Evolutionary conservation across 2,329 filamentous ascomycete genomes (phyloP).

Genomic region (Penicillium sp.): DNA sequence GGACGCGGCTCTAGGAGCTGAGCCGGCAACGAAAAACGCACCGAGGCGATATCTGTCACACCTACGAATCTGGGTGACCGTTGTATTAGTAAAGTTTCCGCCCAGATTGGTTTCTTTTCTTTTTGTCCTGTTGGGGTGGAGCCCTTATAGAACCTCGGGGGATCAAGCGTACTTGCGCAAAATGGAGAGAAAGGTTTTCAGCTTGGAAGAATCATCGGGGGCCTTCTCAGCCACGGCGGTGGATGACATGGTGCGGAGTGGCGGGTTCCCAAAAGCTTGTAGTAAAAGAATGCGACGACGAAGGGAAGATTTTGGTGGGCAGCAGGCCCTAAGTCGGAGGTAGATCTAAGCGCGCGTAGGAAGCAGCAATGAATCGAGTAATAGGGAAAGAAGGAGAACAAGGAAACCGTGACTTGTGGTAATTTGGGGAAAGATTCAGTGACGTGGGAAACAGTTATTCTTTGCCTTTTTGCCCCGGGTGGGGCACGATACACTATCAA

Average conservation of each 20-base stretch:
- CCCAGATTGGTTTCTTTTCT: not conserved
- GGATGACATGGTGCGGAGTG: constrained; percentile 30
- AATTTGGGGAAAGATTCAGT: constrained; percentile 13
- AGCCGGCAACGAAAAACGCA: constrained; percentile 92
- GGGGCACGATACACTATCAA: not conserved
- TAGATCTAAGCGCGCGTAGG: not conserved
- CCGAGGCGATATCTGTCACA: constrained; percentile 89
- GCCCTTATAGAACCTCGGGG: not conserved
- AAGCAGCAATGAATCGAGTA: constrained; percentile 2
- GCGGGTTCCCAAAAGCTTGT: not conserved
- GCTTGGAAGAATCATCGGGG: constrained; percentile 79
- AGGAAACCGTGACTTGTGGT: not conserved
- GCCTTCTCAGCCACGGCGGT: constrained; percentile 51
- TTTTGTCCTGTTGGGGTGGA: not conserved
- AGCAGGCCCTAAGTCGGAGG: not conserved
- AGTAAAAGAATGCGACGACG: not conserved
- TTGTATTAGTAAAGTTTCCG: constrained; percentile 10
- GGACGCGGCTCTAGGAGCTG: constrained; percentile 94
- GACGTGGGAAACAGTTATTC: constrained; percentile 11
- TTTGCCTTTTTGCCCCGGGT: constrained; percentile 8
- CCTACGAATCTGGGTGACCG: constrained; percentile 74
- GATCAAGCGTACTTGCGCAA: constrained; percentile 71
- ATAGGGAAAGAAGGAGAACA: not conserved
- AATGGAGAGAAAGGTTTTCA: constrained; percentile 84
- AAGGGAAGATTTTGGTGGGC: not conserved